Conservation (phyloP, 805 yeast species). For the Hemisphaericaspora nanyangensis region DNA sequence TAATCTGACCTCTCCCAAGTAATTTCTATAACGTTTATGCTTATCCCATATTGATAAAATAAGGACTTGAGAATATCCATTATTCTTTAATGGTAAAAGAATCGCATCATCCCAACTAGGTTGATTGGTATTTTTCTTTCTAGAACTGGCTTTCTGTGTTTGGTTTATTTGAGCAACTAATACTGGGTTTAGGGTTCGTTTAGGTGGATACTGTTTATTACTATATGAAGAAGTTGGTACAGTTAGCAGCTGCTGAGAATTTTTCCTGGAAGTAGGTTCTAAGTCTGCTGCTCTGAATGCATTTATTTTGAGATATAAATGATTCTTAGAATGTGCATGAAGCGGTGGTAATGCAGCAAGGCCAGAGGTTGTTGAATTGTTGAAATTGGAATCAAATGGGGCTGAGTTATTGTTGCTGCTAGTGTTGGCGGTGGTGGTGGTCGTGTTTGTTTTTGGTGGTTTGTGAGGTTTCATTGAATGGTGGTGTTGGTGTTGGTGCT, state of each 20-base stretch:
- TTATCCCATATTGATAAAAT: conserved; percentile 39
- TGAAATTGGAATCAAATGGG: too few relatives aligned
- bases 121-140: conserved; percentile 29
- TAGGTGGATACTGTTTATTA: conserved; percentile 11
- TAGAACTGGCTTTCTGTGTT: conserved; percentile 23
- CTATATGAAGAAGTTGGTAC: background rate
- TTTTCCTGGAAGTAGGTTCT: conserved; percentile 10
- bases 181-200: conserved; percentile 28
- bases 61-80: conserved; percentile 27
- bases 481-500: too few relatives aligned
- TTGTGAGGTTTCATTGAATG: too few relatives aligned
- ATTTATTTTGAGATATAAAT: conserved; percentile 27
- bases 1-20: conserved; percentile 39
- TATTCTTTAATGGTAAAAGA: conserved; percentile 24
- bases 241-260: conserved; percentile 1
- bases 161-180: conserved; percentile 32
- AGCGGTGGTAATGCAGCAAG: too few relatives aligned
- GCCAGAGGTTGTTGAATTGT: too few relatives aligned
- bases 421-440: too few relatives aligned
- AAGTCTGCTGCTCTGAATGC: conserved; percentile 40
- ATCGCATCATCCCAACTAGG: conserved; percentile 40
- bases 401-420: too few relatives aligned
- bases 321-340: too few relatives aligned
- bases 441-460: too few relatives aligned
- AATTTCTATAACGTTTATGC: conserved; percentile 31